Percentiles rank a stretch among this genome's conserved stretches.
phyloP scores from a whole-genome alignment of 306 rosid species.

The Vigna trinervia region DNA sequence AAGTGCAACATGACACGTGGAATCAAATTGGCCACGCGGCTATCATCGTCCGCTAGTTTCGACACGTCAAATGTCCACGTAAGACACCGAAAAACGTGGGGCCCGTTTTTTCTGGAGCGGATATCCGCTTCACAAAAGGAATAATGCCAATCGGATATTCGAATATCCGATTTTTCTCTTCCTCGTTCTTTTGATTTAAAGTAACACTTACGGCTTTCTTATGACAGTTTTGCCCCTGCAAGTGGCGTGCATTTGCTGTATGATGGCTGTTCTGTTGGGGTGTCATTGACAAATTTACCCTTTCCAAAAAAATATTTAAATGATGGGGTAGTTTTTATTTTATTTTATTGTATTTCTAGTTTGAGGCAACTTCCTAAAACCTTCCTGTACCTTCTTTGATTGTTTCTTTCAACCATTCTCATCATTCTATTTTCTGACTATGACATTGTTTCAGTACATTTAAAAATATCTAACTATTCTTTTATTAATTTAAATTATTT shows the following conservation, averaged over 20 bases:
- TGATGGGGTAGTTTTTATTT: not conserved
- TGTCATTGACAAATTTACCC: slow-evolving; percentile 44
- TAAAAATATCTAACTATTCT: too few relatives aligned
- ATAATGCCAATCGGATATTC: slow-evolving; percentile 67
- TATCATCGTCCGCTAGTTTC: not conserved
- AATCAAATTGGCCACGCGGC: not conserved
- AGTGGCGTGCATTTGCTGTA: not conserved
- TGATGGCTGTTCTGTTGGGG: not conserved
- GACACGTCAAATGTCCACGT: slow-evolving; percentile 44
- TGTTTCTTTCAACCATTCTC: not conserved
- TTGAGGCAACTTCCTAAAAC: not conserved
- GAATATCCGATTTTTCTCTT: slow-evolving; percentile 55
- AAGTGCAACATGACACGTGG: not conserved
- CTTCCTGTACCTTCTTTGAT: not conserved
- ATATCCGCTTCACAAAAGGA: slow-evolving; percentile 51
- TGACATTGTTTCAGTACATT: too few relatives aligned
- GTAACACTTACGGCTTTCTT: not conserved
- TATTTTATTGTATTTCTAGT: not conserved
- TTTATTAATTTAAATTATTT: too few relatives aligned
- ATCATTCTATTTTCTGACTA: too few relatives aligned
- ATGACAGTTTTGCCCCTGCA: slow-evolving; percentile 29
- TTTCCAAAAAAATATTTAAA: too few relatives aligned
- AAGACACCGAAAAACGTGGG: not conserved
- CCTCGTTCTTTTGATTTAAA: not conserved
- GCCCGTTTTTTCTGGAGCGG: slow-evolving; percentile 13